A percentile compares a stretch with the other conserved stretches of the same genome.
Conservation (phyloP, 1,284 basidiomycete genomes). For the Inonotus hispidus region DNA sequence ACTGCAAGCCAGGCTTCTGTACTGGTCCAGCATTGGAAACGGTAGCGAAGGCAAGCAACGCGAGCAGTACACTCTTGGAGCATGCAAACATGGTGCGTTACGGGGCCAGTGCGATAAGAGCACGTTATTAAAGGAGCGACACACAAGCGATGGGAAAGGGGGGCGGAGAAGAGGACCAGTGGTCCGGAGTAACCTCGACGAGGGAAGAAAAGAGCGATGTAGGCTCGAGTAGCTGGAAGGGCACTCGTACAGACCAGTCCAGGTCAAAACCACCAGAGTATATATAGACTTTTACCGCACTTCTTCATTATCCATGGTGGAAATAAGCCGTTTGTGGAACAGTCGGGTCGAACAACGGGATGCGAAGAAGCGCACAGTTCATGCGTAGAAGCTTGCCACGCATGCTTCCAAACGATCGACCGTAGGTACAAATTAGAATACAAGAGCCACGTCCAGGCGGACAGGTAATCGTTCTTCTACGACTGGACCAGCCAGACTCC, state of each 20-base stretch:
- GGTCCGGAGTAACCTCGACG: not conserved
- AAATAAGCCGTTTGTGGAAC: not conserved
- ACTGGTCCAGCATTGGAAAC: conserved; percentile 26
- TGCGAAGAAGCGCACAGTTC: not conserved
- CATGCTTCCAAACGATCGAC: not conserved
- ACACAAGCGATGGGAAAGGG: not conserved
- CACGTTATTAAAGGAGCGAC: not conserved
- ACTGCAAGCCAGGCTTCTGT: conserved; percentile 39
- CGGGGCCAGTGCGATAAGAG: not conserved
- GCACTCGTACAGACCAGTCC: not conserved
- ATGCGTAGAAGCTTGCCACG: not conserved
- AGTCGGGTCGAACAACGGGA: not conserved
- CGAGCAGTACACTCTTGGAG: not conserved
- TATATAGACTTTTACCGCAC: not conserved
- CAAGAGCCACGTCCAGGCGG: not conserved
- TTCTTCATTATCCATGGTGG: conserved; percentile 1
- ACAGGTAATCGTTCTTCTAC: not conserved
- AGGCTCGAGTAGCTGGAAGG: not conserved
- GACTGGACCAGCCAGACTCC: too few species aligned
- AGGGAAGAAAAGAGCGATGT: not conserved
- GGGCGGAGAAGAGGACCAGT: not conserved
- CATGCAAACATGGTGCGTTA: not conserved
- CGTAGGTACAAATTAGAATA: not conserved
- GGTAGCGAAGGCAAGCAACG: not conserved
- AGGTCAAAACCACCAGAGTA: not conserved